phyloP scores from a whole-genome alignment of 1,284 basidiomycete species.

The Leccinum ponderosum region DNA sequence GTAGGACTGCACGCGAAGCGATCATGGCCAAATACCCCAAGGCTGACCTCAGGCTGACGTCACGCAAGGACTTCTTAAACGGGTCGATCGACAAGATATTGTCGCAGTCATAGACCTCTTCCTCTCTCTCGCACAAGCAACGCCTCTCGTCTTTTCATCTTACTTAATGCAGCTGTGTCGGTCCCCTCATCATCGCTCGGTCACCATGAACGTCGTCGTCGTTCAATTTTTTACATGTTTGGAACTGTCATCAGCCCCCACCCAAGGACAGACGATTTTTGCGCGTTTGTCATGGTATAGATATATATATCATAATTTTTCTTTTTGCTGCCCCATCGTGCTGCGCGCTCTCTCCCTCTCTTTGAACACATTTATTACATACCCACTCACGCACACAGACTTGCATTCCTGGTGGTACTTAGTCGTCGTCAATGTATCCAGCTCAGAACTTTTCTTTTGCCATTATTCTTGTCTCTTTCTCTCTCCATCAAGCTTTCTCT shows the following conservation, averaged over 20 bases:
- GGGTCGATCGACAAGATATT: slow-evolving; percentile 89
- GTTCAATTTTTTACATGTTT: not conserved
- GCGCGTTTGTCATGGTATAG: not conserved
- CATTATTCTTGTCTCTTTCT: not conserved
- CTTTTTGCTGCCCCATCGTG: not conserved
- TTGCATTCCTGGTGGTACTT: not conserved
- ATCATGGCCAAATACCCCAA: slow-evolving; percentile 86
- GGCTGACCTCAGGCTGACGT: slow-evolving; percentile 79
- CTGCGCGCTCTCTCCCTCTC: not conserved
- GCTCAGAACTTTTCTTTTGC: not conserved
- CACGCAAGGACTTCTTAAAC: slow-evolving; percentile 83
- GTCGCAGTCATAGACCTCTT: slow-evolving; percentile 58
- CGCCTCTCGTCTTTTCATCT: not conserved
- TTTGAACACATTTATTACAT: not conserved
- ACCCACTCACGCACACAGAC: not conserved
- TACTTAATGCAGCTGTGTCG: not conserved
- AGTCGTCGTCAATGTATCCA: slow-evolving; percentile 6
- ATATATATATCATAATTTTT: not conserved
- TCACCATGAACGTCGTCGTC: not conserved
- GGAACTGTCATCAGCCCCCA: not conserved
- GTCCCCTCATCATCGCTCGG: not conserved
- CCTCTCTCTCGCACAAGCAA: not conserved
- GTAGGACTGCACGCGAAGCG: slow-evolving; percentile 81
- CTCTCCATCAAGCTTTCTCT: not conserved
- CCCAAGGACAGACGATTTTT: not conserved